Evolutionary conservation across 495 filamentous ascomycete species (phyloP), one percentile per base, ranked within the genome.

Genomic region (Hyaloscypha bicolor): DNA sequence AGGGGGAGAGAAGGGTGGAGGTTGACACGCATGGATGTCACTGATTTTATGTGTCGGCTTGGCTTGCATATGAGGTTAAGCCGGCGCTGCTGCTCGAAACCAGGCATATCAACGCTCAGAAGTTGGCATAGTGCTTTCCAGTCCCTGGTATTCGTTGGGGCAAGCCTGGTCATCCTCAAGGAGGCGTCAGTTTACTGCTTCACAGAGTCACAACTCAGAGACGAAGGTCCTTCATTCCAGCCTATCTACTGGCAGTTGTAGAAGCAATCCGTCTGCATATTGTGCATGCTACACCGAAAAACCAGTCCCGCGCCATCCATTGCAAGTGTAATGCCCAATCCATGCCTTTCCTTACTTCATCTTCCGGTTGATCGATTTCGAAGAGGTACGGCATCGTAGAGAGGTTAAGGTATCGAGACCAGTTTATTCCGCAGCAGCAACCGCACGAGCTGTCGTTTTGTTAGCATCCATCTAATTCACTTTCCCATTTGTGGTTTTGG

Each of bases 351-450:
- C 35, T 62, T 64, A 62, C 22, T 53, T 71, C 66, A 63, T 68
- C 61, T 65, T 22, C 67, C 31, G 11, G 29, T 22, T 33, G 62
- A 22, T 70, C 60, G 70, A 70, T 63, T 70, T 62, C 45, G 58
- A 69, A 52, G 42, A 66, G 68, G 30, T 48, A 64, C 73, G 71
- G 74, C 66, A 73, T 73, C 74, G 72, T 74, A 66, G 55, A 71
- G 42, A 9, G 42, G 42, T 48, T 48, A 12, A 19, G 65, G 56
- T 21, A 72, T 62, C 55, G 51, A 57, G 35, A 52, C 65, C 25
- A 25, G 66, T 80, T 80, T 86, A 88, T 69, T 88, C 86, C 72
- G 82, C 74, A 55, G 78, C 85, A 71, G 79, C 79, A 75, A 88
- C 83, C 74, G 85, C 86, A 75, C 86, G 86, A 79, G 86, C 86